Evolutionary conservation across 2,329 filamentous ascomycete species (phyloP).

Genomic region (Pseudovirgaria hyperparasitica): DNA sequence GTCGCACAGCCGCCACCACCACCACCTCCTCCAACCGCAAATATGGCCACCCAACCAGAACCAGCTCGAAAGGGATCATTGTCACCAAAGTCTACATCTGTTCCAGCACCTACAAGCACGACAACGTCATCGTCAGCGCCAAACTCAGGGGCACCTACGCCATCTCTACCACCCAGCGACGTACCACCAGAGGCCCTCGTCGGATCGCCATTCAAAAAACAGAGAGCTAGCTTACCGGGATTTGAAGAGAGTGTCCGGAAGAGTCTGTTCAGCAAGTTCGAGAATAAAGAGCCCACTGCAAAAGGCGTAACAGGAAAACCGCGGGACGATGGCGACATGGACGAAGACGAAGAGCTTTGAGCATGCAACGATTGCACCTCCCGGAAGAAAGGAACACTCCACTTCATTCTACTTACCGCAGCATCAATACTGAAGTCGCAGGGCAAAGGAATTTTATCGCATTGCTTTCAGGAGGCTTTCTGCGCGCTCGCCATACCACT

Average conservation of each 20-base stretch:
- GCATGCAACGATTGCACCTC: too few species aligned
- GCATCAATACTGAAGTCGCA: too few species aligned
- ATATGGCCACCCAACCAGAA: slow-evolving; percentile 8
- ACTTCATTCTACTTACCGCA: too few species aligned
- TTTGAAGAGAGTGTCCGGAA: slow-evolving; percentile 30
- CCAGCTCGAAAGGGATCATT: slow-evolving; percentile 13
- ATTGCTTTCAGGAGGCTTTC: too few species aligned
- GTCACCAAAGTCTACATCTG: slow-evolving; percentile 2
- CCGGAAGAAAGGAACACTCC: too few species aligned
- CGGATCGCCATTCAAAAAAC: slow-evolving; percentile 65
- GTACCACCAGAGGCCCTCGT: slow-evolving; percentile 38
- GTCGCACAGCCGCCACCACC: slow-evolving; percentile 29
- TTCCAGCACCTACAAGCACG: slow-evolving; percentile 15
- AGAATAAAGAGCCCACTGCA: slow-evolving; percentile 20
- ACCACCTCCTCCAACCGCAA: slow-evolving; percentile 6
- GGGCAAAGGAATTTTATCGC: too few species aligned
- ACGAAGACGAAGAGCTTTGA: slow-evolving; percentile 34
- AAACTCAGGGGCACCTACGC: slow-evolving; percentile 21
- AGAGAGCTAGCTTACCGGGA: slow-evolving; percentile 49
- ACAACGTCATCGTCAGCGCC: too few species aligned
- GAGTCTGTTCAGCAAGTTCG: slow-evolving; percentile 15
- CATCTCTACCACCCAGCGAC: slow-evolving; percentile 22
- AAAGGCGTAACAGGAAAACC: slow-evolving; percentile 14
- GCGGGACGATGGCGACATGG: slow-evolving; percentile 19
- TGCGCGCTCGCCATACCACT: too few species aligned